Percentiles rank a stretch among this genome's conserved stretches.
Evolutionary conservation across 2,329 filamentous ascomycete genomes (phyloP).

Genomic region (Penicillium corylophilum): DNA sequence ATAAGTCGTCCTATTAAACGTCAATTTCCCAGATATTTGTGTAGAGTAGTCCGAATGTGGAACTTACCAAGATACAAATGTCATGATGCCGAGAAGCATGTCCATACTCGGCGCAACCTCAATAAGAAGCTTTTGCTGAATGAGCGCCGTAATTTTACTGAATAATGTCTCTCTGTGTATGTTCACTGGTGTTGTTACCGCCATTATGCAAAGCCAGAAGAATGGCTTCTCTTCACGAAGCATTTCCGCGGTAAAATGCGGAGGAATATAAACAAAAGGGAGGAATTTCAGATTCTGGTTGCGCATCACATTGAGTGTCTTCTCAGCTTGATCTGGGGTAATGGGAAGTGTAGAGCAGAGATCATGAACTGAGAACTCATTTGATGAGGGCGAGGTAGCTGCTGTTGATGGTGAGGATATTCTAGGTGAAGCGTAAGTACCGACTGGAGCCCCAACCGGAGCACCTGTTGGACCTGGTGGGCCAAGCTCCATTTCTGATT

Average conservation of each 20-base stretch:
- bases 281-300: constrained; percentile 28
- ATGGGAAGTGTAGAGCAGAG: constrained; percentile 15
- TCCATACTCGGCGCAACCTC: constrained; percentile 20
- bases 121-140: constrained; percentile 22
- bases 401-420: background rate
- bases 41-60: background rate
- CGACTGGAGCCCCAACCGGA: background rate
- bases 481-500: background rate
- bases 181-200: constrained; percentile 23
- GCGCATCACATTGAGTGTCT: constrained; percentile 17
- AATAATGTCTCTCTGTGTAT: constrained; percentile 15
- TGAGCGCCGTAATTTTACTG: constrained; percentile 18
- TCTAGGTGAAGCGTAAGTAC: background rate
- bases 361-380: background rate
- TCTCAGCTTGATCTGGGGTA: constrained; percentile 18
- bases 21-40: too few relatives aligned
- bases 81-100: constrained; percentile 23
- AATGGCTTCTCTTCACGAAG: constrained; percentile 38
- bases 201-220: constrained; percentile 42
- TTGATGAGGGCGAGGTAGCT: constrained; percentile 7
- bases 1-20: constrained; percentile 26
- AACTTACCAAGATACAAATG: constrained; percentile 22
- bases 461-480: background rate
- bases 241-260: constrained; percentile 22
- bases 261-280: constrained; percentile 27